A percentile compares a stretch with the other conserved stretches of the same genome.
Evolutionary conservation across 2,329 filamentous ascomycete species (phyloP).

Genomic region (Balansia obtecta): DNA sequence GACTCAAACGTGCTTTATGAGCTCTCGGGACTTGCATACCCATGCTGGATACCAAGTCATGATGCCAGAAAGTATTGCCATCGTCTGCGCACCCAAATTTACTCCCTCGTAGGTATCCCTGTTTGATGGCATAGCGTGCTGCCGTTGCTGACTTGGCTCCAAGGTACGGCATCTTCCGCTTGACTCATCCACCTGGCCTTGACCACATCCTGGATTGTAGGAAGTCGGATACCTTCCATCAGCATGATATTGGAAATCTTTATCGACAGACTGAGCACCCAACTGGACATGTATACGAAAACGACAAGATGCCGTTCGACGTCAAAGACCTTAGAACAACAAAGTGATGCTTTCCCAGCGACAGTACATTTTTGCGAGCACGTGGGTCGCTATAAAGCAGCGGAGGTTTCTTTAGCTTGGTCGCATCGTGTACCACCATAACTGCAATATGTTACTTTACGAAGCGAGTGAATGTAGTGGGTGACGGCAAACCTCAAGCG

Average conservation of each 20-base stretch:
- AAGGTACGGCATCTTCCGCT: slow-evolving; percentile 81
- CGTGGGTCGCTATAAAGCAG: background rate
- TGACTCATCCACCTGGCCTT: slow-evolving; percentile 87
- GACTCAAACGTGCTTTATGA: slow-evolving; percentile 96
- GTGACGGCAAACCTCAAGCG: too few species aligned
- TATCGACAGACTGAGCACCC: slow-evolving; percentile 65
- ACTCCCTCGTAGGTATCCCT: slow-evolving; percentile 51
- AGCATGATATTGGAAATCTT: slow-evolving; percentile 51
- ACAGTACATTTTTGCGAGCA: background rate
- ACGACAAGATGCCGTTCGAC: slow-evolving; percentile 48
- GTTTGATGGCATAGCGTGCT: background rate
- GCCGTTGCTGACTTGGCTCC: background rate
- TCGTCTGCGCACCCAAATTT: slow-evolving; percentile 84
- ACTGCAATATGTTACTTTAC: too few species aligned
- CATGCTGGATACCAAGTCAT: slow-evolving; percentile 92
- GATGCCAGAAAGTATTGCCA: slow-evolving; percentile 91
- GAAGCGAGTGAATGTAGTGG: too few species aligned
- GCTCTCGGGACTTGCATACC: slow-evolving; percentile 83
- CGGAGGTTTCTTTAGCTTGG: too few species aligned
- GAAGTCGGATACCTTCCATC: slow-evolving; percentile 74
- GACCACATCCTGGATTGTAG: slow-evolving; percentile 72
- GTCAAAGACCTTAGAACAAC: slow-evolving; percentile 37
- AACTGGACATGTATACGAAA: slow-evolving; percentile 57
- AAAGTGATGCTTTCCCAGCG: slow-evolving; percentile 4
- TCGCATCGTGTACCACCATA: too few species aligned